Conservation (phyloP, 371 early-diverging fungal genomes). For the Rhizopus delemar region DNA sequence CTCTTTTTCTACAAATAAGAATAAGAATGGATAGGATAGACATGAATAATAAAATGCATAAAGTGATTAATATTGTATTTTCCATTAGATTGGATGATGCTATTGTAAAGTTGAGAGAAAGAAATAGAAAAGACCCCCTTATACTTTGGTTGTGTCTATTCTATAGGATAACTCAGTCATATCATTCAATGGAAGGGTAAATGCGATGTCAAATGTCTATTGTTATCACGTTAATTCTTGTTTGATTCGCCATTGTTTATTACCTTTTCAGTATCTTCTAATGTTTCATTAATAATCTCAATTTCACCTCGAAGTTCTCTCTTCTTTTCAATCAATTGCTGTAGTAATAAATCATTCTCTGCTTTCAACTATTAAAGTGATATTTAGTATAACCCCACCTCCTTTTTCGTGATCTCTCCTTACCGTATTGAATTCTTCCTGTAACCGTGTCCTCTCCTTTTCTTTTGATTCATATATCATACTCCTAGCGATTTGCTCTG, state of each 20-base stretch:
- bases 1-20: background rate
- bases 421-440: slow-evolving; percentile 4
- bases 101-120: background rate
- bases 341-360: background rate
- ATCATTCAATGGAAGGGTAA: background rate
- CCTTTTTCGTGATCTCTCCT: background rate
- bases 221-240: background rate
- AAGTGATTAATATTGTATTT: background rate
- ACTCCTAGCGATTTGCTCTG: background rate
- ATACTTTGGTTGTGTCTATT: background rate
- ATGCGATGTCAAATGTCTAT: background rate
- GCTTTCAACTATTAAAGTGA: background rate
- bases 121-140: background rate
- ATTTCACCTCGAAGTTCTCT: background rate
- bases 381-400: background rate
- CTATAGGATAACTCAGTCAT: background rate
- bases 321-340: background rate
- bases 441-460: background rate
- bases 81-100: background rate
- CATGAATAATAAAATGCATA: background rate
- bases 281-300: background rate
- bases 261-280: slow-evolving; percentile 3
- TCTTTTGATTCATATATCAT: background rate
- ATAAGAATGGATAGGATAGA: background rate
- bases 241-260: background rate